Conservation (phyloP, 2,329 filamentous ascomycete genomes). For the Sporothrix sp. region DNA sequence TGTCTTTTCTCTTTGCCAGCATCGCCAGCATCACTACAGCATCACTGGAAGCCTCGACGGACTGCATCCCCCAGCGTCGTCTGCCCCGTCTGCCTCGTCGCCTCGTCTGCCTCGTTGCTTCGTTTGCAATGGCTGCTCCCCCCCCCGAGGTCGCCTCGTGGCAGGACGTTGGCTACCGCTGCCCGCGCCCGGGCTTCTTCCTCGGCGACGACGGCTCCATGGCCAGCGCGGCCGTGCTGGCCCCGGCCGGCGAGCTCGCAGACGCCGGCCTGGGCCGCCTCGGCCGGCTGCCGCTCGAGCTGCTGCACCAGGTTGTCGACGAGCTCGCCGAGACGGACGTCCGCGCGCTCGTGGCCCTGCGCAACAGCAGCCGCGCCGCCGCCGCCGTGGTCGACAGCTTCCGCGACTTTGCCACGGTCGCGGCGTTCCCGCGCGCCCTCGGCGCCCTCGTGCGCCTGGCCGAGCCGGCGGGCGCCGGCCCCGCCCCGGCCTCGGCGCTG, state of each 20-base stretch:
- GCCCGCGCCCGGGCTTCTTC: slow-evolving; percentile 17
- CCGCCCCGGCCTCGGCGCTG: background rate
- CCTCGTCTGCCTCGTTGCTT: too few species aligned
- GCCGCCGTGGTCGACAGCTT: slow-evolving; percentile 13
- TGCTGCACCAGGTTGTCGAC: slow-evolving; percentile 13
- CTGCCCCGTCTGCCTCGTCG: too few species aligned
- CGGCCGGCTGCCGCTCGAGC: slow-evolving; percentile 13
- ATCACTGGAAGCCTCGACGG: too few species aligned
- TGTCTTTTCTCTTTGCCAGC: too few species aligned
- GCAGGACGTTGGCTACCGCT: slow-evolving; percentile 15
- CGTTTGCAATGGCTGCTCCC: background rate
- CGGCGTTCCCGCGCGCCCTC: slow-evolving; percentile 16
- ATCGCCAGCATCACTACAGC: too few species aligned
- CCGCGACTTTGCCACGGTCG: slow-evolving; percentile 15
- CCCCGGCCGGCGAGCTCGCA: background rate
- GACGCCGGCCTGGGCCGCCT: slow-evolving; percentile 13
- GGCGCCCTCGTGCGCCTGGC: slow-evolving; percentile 13
- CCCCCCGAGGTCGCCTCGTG: slow-evolving; percentile 8
- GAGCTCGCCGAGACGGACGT: slow-evolving; percentile 13
- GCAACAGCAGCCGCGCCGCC: slow-evolving; percentile 14
- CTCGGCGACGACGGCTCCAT: slow-evolving; percentile 16
- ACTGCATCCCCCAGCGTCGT: too few species aligned
- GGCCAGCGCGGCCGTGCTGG: slow-evolving; percentile 9
- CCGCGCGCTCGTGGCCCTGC: slow-evolving; percentile 13
- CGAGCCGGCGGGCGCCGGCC: background rate